Conservation (phyloP, 352 stramenopile genomes). For the Phytophthora europaea region DNA sequence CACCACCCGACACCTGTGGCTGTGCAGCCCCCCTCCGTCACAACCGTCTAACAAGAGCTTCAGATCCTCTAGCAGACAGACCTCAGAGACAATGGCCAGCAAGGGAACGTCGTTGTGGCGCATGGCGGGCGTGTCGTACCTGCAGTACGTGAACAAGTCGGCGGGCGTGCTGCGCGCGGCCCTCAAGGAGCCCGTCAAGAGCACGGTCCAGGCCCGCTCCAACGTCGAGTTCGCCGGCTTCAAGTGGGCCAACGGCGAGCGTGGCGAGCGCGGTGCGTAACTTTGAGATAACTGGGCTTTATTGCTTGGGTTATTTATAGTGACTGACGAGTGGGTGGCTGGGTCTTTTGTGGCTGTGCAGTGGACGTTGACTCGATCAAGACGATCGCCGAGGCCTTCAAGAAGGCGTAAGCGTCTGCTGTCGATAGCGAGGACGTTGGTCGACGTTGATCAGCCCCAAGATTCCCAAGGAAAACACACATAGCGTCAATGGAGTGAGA, state of each 20-base stretch:
- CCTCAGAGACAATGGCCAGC: slow-evolving; percentile 60
- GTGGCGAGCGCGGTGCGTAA: slow-evolving; percentile 72
- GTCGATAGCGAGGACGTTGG: slow-evolving; percentile 19
- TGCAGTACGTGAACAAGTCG: slow-evolving; percentile 92
- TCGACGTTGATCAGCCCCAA: slow-evolving; percentile 2
- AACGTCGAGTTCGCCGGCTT: slow-evolving; percentile 88
- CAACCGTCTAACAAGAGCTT: slow-evolving; percentile 30
- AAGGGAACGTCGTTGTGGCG: slow-evolving; percentile 90
- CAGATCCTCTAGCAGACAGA: slow-evolving; percentile 20
- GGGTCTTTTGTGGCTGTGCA: slow-evolving; percentile 23
- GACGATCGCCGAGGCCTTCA: slow-evolving; percentile 83
- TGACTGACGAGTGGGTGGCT: background rate
- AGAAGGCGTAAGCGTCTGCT: slow-evolving; percentile 63
- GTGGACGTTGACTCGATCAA: slow-evolving; percentile 86
- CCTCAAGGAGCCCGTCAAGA: slow-evolving; percentile 91
- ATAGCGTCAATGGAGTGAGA: slow-evolving; percentile 27
- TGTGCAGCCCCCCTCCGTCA: slow-evolving; percentile 21
- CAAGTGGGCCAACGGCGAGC: slow-evolving; percentile 88
- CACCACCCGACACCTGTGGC: slow-evolving; percentile 23
- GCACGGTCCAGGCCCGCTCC: slow-evolving; percentile 74
- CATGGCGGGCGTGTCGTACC: slow-evolving; percentile 88
- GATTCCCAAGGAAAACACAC: slow-evolving; percentile 26
- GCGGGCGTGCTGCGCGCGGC: slow-evolving; percentile 74
- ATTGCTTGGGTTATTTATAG: background rate
- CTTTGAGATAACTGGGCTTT: background rate